phyloP scores from a whole-genome alignment of 2,329 filamentous ascomycete genomes.

The Gaeumannomyces tritici region DNA sequence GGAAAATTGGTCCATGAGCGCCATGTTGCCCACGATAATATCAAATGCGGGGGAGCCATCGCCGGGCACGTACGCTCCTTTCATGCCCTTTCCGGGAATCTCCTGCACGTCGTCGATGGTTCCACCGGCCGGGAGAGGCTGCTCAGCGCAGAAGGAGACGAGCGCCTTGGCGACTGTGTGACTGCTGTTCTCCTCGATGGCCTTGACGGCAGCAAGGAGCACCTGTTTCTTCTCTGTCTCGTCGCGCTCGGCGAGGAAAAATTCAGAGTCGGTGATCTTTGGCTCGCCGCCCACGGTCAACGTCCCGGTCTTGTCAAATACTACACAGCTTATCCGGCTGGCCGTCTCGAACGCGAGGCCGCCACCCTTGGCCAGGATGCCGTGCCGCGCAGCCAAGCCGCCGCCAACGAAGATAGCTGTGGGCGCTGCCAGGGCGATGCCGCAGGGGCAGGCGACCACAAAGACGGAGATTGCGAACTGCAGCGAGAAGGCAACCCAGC shows the following conservation, averaged over 20 bases:
- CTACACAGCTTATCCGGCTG: constrained; percentile 65
- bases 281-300: constrained; percentile 66
- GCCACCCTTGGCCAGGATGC: constrained; percentile 75
- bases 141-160: constrained; percentile 46
- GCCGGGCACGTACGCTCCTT: constrained; percentile 35
- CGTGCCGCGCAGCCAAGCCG: constrained; percentile 68
- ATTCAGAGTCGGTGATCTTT: constrained; percentile 46
- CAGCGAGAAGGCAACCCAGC: constrained; percentile 64
- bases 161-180: constrained; percentile 69
- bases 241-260: neutral
- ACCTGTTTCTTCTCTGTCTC: neutral
- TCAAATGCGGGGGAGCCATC: constrained; percentile 25
- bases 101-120: constrained; percentile 46
- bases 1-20: constrained; percentile 46
- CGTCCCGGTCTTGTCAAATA: constrained; percentile 86
- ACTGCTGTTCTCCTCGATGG: constrained; percentile 60
- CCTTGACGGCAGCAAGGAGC: constrained; percentile 45
- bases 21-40: constrained; percentile 64
- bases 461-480: constrained; percentile 82
- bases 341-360: constrained; percentile 82
- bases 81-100: constrained; percentile 62
- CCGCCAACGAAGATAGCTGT: constrained; percentile 79
- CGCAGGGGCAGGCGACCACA: constrained; percentile 78
- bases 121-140: constrained; percentile 17
- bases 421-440: constrained; percentile 73